phyloP scores from a whole-genome alignment of 768 basidiomycete species.

The Naganishia vaughanmartiniae region DNA sequence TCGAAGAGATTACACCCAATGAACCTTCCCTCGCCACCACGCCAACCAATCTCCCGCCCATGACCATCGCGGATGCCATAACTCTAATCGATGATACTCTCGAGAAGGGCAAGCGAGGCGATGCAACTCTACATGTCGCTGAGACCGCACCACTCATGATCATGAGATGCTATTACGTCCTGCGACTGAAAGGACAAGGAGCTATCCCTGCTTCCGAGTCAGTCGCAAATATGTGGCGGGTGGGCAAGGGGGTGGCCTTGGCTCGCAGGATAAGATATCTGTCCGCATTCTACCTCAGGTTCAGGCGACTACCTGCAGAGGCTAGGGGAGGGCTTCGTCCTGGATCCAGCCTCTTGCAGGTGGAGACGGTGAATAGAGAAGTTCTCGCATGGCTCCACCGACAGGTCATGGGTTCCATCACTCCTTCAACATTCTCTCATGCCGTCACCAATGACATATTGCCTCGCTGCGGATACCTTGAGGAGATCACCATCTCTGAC shows the following conservation, averaged over 20 bases:
- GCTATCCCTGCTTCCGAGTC: not conserved
- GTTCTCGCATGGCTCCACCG: no score
- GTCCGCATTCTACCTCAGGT: not conserved
- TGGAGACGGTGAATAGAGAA: no score
- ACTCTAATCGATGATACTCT: no score
- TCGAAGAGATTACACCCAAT: no score
- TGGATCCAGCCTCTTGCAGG: no score
- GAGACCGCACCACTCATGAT: not conserved
- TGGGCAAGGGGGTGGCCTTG: not conserved
- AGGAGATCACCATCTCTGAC: not conserved
- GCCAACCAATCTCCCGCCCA: no score
- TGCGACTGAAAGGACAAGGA: not conserved
- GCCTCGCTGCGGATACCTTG: not conserved
- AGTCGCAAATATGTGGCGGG: constrained; percentile 1
- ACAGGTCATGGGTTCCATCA: not conserved
- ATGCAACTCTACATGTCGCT: no score
- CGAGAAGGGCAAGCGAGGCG: no score
- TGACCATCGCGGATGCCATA: no score
- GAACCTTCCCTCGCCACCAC: no score
- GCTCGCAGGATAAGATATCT: not conserved
- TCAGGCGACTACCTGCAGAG: not conserved
- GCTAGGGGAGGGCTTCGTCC: no score
- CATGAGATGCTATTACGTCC: not conserved
- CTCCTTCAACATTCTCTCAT: not conserved
- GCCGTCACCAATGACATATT: not conserved